A percentile compares a stretch with the other conserved stretches of the same genome.
Conservation (phyloP, 148 eudicot species). For the Vaccinium myrtillus region DNA sequence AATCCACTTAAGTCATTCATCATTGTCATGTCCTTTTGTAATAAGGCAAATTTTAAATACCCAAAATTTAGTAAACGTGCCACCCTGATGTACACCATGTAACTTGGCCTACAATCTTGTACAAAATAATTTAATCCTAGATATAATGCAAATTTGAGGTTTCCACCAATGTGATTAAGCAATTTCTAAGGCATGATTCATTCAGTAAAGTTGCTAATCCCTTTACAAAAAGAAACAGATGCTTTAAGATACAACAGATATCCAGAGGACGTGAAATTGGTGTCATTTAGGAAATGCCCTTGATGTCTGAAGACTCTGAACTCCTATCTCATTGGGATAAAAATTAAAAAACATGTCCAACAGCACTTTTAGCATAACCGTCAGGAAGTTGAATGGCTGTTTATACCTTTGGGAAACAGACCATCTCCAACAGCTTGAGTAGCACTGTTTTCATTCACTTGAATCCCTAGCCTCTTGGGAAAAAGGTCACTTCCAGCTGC, state of each 20-base stretch:
- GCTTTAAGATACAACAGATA: not conserved
- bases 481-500: no score
- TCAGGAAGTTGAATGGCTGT: not conserved
- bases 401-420: slow-evolving; percentile 8
- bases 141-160: not conserved
- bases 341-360: not conserved
- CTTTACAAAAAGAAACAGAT: not conserved
- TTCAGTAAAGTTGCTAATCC: not conserved
- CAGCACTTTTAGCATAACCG: not conserved
- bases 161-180: not conserved
- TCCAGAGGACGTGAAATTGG: not conserved
- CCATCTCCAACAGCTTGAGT: slow-evolving; percentile 14
- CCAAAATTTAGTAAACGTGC: not conserved
- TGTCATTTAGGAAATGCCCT: not conserved
- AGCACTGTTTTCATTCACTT: no score
- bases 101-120: not conserved
- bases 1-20: not conserved
- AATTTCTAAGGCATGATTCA: not conserved
- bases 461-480: no score
- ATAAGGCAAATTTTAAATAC: not conserved
- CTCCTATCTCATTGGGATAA: slow-evolving; percentile 9
- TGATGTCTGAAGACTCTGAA: slow-evolving; percentile 7
- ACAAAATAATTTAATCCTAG: slow-evolving; percentile 2
- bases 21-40: not conserved
- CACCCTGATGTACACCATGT: not conserved